Conservation (phyloP, 1,284 basidiomycete species). For the Ceratorhiza oryzae-sativae region DNA sequence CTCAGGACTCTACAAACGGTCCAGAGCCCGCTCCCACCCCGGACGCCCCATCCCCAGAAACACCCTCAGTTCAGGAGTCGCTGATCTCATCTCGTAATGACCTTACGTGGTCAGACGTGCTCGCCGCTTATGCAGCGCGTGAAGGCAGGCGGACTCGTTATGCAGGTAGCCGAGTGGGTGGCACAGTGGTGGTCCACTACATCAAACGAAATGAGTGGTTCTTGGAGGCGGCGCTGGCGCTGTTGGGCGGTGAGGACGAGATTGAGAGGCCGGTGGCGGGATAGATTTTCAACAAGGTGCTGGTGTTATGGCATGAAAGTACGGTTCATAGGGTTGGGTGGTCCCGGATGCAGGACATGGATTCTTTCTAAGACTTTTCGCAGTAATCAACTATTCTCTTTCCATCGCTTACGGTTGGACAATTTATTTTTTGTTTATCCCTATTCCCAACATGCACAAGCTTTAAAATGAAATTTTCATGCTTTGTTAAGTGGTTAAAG, state of each 20-base stretch:
- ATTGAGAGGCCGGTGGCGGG: background rate
- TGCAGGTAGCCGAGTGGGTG: slow-evolving; percentile 75
- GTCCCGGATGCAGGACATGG: slow-evolving; percentile 18
- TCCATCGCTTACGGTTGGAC: background rate
- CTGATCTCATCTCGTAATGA: slow-evolving; percentile 43
- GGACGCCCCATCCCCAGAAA: slow-evolving; percentile 44
- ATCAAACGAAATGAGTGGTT: slow-evolving; percentile 98
- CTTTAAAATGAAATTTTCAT: slow-evolving; percentile 3
- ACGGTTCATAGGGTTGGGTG: slow-evolving; percentile 16
- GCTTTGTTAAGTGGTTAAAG: slow-evolving; percentile 11
- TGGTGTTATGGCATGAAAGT: background rate
- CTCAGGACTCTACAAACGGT: slow-evolving; percentile 42
- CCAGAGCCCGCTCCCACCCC: slow-evolving; percentile 17
- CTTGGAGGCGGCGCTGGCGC: slow-evolving; percentile 87
- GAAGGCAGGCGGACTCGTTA: slow-evolving; percentile 75
- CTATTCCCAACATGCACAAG: background rate
- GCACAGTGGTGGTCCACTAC: slow-evolving; percentile 95
- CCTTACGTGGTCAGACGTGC: slow-evolving; percentile 49
- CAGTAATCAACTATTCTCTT: slow-evolving; percentile 2
- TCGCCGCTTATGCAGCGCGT: slow-evolving; percentile 70
- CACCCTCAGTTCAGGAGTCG: slow-evolving; percentile 4
- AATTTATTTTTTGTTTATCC: background rate
- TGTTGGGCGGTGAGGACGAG: slow-evolving; percentile 62
- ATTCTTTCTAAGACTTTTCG: background rate
- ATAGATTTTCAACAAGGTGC: background rate